Base-by-base conservation (phyloP, 768 basidiomycete genomes). In the Peribolospora baueri region DNA sequence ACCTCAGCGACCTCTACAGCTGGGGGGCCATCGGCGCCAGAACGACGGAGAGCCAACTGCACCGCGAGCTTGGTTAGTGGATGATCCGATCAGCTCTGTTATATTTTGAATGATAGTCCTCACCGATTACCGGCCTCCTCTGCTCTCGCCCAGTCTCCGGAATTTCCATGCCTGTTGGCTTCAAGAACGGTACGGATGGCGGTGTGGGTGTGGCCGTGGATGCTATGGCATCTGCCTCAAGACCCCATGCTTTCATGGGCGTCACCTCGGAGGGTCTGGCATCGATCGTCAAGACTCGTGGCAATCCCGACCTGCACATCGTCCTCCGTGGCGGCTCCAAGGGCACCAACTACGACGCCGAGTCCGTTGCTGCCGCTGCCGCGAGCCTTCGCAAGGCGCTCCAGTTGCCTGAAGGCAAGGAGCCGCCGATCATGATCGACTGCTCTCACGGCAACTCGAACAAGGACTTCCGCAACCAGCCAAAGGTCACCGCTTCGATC, bases 121-220 rank as follows among this genome's bases (percentile, higher is more conserved):
- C 13, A 42, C 41, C n/a, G 5, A 7, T 43, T 10, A 9, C 5
- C 46, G 41, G 7, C 52, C 25, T 53, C 46, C 25, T 42, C 41
- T 40, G 52, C 6, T 7, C 36, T 9, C 51, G 2, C 40, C 10
- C 42, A n/a, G 88, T 87, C 4, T 87, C 83, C 3, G 91, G 90
- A 64, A 81, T 84, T 37, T 93, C 90, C 52, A 97, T 93, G 80
- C 90, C 93, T 25, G 86, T 95, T 60, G 72, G 87, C 7, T 98
- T 98, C 79, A 98, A 98, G 70, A 98, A 98, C 66, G 91, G 93
- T 54, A 98, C 93, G 3, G 91, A 97, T 67, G 93, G 93, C 54
- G 65, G 67, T 58, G 80, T 95, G 51, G 70, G 76, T 0, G 85
- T 97, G 42, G 91, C 91, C 3, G 82, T 97, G 55, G 93, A 98